These are phyloP conservation scores for Sequoia sempervirens DNA, from an alignment of 75 land plant species.

Conservation along the genomic window DNA sequence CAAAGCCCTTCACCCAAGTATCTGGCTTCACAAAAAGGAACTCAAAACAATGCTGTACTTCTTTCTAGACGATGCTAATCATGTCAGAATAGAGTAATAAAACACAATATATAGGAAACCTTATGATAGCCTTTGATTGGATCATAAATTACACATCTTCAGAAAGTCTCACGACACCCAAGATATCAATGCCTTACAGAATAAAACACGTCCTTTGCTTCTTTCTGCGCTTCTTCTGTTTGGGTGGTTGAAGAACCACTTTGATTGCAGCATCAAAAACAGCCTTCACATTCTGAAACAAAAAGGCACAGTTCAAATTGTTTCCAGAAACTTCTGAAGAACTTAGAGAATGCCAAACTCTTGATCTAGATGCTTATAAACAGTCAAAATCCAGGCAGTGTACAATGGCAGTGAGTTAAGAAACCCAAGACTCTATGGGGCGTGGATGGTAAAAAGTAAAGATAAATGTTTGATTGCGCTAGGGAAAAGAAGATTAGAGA, in stretches of 20 bases:
- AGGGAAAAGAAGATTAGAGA: not conserved
- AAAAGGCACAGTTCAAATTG: not conserved
- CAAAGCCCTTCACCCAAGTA: not conserved
- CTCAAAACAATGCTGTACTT: not conserved
- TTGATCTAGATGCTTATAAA: not conserved
- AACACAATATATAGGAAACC: not conserved
- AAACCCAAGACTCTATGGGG: not conserved
- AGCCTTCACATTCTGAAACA: slow-evolving; percentile 36
- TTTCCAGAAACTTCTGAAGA: not conserved
- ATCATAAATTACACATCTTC: not conserved
- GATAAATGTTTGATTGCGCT: not conserved
- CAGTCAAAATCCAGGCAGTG: not conserved
- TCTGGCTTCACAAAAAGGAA: slow-evolving; percentile 5
- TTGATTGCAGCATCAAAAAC: slow-evolving; percentile 36
- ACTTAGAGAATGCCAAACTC: not conserved
- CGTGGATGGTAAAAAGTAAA: not conserved
- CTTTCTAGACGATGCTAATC: not conserved
- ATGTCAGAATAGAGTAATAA: not conserved
- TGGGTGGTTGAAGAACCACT: slow-evolving; percentile 32
- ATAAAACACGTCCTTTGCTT: slow-evolving; percentile 16
- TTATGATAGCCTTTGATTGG: not conserved
- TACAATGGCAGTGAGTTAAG: not conserved
- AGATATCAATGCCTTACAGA: slow-evolving; percentile 11
- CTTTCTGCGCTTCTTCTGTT: slow-evolving; percentile 17
- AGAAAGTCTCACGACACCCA: not conserved